Conservation (phyloP, 805 yeast species). For the Yarrowia keelungensis region DNA sequence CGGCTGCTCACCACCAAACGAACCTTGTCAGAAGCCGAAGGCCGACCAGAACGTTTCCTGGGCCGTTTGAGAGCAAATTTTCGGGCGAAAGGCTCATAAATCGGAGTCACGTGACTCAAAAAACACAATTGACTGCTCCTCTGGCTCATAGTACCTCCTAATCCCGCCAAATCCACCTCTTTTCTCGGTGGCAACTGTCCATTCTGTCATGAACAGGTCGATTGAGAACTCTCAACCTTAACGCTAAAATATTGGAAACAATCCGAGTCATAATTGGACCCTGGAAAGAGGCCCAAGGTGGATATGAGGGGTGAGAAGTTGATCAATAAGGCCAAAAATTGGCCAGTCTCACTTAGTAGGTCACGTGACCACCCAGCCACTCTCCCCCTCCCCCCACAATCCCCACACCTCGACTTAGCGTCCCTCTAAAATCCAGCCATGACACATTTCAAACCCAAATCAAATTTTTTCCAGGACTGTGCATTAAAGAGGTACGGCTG, state of each 20-base stretch:
- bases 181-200: conserved; percentile 4
- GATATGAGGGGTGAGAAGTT: background rate
- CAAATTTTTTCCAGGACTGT: background rate
- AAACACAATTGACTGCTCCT: background rate
- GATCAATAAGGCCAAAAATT: too few species aligned
- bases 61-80: background rate
- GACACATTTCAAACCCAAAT: conserved; percentile 4
- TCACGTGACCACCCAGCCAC: background rate
- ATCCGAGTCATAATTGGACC: conserved; percentile 26
- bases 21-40: background rate
- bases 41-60: background rate
- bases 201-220: background rate
- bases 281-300: background rate
- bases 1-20: background rate
- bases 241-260: conserved; percentile 19
- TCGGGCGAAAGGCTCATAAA: background rate
- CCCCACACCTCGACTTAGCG: too few species aligned
- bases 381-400: too few species aligned
- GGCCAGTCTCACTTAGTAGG: background rate
- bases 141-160: too few species aligned
- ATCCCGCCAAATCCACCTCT: background rate
- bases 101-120: background rate
- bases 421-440: too few species aligned
- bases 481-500: conserved; percentile 21
- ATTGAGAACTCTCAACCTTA: background rate